Percentiles rank a stretch among this genome's conserved stretches.
phyloP scores from a whole-genome alignment of 2,329 filamentous ascomycete genomes.

The Stachybotrys chlorohalonatus region DNA sequence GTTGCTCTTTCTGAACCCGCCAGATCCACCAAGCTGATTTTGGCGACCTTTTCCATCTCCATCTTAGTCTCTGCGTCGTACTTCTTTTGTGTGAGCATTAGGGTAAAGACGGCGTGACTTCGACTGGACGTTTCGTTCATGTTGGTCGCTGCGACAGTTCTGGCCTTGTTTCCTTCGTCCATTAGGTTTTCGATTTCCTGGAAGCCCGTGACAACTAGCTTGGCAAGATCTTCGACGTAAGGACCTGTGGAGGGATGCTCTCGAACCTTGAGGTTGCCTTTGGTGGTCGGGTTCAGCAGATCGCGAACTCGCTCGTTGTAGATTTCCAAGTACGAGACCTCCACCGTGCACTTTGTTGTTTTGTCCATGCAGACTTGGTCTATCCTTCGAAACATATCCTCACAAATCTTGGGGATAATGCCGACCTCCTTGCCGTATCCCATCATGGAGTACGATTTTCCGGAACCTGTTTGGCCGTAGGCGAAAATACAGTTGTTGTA shows the following conservation, averaged over 20 bases:
- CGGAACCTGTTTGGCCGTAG: constrained; percentile 95
- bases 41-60: constrained; percentile 95
- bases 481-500: constrained; percentile 99
- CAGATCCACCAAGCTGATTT: constrained; percentile 96
- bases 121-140: constrained; percentile 99
- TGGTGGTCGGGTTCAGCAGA: constrained; percentile 87
- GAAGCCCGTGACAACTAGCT: constrained; percentile 87
- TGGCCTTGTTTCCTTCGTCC: constrained; percentile 98
- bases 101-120: constrained; percentile 95
- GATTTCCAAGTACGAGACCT: constrained; percentile 97
- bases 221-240: constrained; percentile 95
- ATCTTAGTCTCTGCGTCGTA: constrained; percentile 89
- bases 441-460: constrained; percentile 99
- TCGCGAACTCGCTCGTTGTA: constrained; percentile 98
- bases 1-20: constrained; percentile 94
- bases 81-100: constrained; percentile 90
- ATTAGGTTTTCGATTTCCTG: constrained; percentile 94
- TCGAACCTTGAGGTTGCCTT: constrained; percentile 92
- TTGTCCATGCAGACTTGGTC: constrained; percentile 59
- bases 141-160: constrained; percentile 96
- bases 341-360: constrained; percentile 79
- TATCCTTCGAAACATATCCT: constrained; percentile 94
- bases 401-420: constrained; percentile 94
- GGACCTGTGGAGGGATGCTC: constrained; percentile 96
- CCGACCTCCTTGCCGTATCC: constrained; percentile 93